A percentile compares a stretch with the other conserved stretches of the same genome.
Conservation (phyloP, 805 yeast genomes). For the Sugiyamaella floridensis region DNA sequence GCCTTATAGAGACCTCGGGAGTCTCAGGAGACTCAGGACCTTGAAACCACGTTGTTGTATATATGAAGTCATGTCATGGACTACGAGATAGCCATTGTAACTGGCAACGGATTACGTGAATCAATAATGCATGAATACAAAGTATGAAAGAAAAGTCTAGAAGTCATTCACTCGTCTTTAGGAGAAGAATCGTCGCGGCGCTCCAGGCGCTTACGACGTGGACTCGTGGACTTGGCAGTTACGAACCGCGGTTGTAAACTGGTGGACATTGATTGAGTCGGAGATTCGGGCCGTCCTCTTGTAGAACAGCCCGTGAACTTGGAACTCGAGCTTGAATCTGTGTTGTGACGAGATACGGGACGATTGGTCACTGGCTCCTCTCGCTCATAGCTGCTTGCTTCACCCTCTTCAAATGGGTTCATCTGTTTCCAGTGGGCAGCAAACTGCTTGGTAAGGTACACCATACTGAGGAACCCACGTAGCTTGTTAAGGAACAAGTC, state of each 20-base stretch:
- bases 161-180: neutral
- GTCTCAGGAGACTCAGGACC: neutral
- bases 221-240: conserved; percentile 10
- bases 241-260: neutral
- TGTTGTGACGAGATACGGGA: neutral
- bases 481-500: conserved; percentile 18
- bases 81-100: neutral
- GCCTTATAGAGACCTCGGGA: neutral
- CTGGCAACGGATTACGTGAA: neutral
- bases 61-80: neutral
- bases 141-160: neutral
- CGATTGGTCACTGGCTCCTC: neutral
- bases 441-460: conserved; percentile 2
- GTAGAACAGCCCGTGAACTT: neutral
- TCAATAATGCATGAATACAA: neutral
- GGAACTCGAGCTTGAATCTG: neutral
- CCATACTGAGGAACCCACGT: conserved; percentile 17
- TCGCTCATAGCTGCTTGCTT: neutral
- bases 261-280: conserved; percentile 1
- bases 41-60: neutral
- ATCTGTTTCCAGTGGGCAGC: neutral
- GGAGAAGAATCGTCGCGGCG: neutral
- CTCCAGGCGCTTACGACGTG: conserved; percentile 1
- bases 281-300: neutral
- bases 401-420: neutral